Evolutionary conservation across 495 filamentous ascomycete genomes (phyloP).

Genomic region (Xylaria venustula): DNA sequence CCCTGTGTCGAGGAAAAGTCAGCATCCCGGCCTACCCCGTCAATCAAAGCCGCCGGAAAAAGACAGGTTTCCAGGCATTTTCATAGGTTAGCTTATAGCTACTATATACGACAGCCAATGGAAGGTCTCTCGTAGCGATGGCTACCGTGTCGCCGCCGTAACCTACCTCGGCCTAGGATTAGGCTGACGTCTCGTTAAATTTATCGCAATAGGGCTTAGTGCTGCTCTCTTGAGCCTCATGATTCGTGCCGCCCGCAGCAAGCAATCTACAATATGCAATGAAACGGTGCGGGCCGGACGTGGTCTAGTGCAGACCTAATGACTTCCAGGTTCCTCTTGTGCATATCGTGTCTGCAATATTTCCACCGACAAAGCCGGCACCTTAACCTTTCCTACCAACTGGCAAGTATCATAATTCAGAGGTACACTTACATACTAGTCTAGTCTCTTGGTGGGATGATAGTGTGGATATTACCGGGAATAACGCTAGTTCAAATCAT

Average conservation of each 20-base stretch:
- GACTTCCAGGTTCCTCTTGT: not conserved
- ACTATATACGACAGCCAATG: slow-evolving; percentile 14
- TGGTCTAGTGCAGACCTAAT: too few species aligned
- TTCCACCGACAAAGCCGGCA: not conserved
- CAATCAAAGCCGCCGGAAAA: not conserved
- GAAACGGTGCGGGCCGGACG: not conserved
- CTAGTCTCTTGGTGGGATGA: not conserved
- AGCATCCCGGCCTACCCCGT: not conserved
- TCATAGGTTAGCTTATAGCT: not conserved
- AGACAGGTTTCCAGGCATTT: not conserved
- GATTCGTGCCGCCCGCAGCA: slow-evolving; percentile 2
- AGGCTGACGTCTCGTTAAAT: slow-evolving; percentile 39
- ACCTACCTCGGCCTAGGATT: not conserved
- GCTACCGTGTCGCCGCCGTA: slow-evolving; percentile 1
- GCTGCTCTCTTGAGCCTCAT: slow-evolving; percentile 19
- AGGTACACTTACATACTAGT: not conserved
- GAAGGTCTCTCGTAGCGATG: slow-evolving; percentile 15
- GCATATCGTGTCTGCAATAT: not conserved
- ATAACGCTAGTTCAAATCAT: not conserved
- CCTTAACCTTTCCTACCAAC: not conserved
- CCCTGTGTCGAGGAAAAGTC: too few species aligned
- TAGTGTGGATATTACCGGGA: not conserved
- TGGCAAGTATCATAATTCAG: not conserved
- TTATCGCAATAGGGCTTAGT: slow-evolving; percentile 47
- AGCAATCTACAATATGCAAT: not conserved